phyloP scores from a whole-genome alignment of 257 asterid species.

The Nemophila menziesii region DNA sequence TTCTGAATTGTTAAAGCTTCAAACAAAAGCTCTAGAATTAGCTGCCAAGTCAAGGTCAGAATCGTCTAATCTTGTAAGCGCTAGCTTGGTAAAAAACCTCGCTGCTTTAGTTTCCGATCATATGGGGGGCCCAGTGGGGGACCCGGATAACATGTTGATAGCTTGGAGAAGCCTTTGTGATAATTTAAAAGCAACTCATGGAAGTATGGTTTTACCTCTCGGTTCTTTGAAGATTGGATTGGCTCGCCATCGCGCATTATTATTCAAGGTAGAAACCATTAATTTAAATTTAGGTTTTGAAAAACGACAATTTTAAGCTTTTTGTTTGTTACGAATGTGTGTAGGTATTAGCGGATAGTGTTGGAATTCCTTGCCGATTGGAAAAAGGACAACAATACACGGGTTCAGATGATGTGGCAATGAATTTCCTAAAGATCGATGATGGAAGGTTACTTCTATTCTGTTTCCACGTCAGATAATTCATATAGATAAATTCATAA shows the following conservation, averaged over 20 bases:
- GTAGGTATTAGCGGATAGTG: slow-evolving; percentile 89
- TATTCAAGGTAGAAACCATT: slow-evolving; percentile 61
- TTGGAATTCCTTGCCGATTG: slow-evolving; percentile 75
- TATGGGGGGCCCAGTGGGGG: slow-evolving; percentile 95
- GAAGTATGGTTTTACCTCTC: slow-evolving; percentile 93
- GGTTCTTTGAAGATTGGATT: slow-evolving; percentile 80
- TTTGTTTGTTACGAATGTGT: slow-evolving; percentile 19
- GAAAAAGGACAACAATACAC: slow-evolving; percentile 83
- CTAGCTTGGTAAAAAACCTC: slow-evolving; percentile 52
- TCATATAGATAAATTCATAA: background rate
- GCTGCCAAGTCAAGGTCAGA: slow-evolving; percentile 40
- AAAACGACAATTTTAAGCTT: slow-evolving; percentile 3
- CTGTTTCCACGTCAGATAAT: background rate
- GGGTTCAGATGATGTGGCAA: slow-evolving; percentile 88
- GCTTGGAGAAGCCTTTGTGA: slow-evolving; percentile 68
- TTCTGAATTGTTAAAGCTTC: slow-evolving; percentile 66
- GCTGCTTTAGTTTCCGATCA: slow-evolving; percentile 67
- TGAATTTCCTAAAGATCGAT: slow-evolving; percentile 65
- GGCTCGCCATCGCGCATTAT: slow-evolving; percentile 97
- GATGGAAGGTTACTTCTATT: slow-evolving; percentile 50
- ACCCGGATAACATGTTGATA: slow-evolving; percentile 64
- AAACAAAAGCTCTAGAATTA: slow-evolving; percentile 61
- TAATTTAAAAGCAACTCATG: slow-evolving; percentile 47
- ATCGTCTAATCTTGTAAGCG: slow-evolving; percentile 23
- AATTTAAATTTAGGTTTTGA: slow-evolving; percentile 7